Conservation (phyloP, 495 filamentous ascomycete genomes). For the Neurospora sp. region DNA sequence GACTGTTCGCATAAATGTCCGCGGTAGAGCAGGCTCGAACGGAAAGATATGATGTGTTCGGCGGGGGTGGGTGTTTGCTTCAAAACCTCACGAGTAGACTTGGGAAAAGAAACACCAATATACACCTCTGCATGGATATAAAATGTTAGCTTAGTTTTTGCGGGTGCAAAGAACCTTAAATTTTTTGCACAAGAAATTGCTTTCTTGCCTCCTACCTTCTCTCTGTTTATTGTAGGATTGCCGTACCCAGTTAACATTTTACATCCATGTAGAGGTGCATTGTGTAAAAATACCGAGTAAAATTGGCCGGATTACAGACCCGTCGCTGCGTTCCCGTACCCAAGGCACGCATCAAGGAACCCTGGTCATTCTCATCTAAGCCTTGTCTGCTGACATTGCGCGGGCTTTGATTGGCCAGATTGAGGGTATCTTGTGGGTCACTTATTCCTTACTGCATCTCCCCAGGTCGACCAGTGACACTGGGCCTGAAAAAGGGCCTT, state of each 20-base stretch:
- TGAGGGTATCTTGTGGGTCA: neutral
- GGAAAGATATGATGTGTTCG: neutral
- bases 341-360: neutral
- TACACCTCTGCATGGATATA: neutral
- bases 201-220: too few species aligned
- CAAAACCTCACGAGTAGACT: neutral
- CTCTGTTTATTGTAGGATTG: too few species aligned
- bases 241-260: too few species aligned
- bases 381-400: constrained; percentile 24
- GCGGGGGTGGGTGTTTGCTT: neutral
- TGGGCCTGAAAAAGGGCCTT: neutral
- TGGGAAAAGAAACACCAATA: neutral
- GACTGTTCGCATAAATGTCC: neutral
- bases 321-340: neutral
- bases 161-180: too few species aligned
- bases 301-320: neutral
- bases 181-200: too few species aligned
- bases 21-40: neutral
- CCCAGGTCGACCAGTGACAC: neutral
- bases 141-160: too few species aligned
- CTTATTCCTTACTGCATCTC: neutral
- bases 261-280: neutral
- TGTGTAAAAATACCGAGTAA: neutral
- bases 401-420: constrained; percentile 11
- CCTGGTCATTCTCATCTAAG: constrained; percentile 2